These are phyloP conservation scores for Mesembryanthemum crystallinum DNA, from an alignment of 148 eudicot genomes.

Conservation along the genomic window DNA sequence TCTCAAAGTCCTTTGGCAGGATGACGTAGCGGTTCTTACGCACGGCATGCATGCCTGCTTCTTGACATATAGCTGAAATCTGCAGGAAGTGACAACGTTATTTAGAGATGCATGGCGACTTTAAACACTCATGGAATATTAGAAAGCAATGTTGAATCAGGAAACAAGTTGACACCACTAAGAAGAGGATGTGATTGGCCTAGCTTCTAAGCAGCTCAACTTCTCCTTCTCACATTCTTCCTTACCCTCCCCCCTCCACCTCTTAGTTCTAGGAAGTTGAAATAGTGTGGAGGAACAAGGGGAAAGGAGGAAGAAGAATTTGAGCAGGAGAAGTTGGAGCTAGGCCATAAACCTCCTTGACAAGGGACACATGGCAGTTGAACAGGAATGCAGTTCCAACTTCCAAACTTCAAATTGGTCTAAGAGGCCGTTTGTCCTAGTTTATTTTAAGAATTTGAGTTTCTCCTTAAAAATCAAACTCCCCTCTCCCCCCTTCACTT, in stretches of 20 bases:
- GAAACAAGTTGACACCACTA: neutral
- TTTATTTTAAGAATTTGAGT: too few relatives aligned
- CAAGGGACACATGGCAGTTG: neutral
- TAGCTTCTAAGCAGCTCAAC: too few relatives aligned
- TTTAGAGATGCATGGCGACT: neutral
- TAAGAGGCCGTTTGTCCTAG: neutral
- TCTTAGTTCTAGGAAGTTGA: too few relatives aligned
- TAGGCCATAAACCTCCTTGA: too few relatives aligned
- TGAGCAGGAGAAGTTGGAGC: too few relatives aligned
- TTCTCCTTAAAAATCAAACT: too few relatives aligned
- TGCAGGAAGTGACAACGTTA: slow-evolving; percentile 21
- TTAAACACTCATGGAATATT: neutral
- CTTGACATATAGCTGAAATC: slow-evolving; percentile 80
- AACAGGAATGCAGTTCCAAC: neutral
- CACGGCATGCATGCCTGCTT: slow-evolving; percentile 84
- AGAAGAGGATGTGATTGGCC: too few relatives aligned
- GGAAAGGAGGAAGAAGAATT: too few relatives aligned
- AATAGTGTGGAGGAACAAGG: too few relatives aligned
- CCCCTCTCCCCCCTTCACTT: too few relatives aligned
- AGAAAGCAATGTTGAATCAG: neutral
- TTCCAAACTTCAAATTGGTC: neutral
- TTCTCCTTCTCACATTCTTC: too few relatives aligned
- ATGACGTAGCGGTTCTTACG: slow-evolving; percentile 85
- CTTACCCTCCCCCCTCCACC: too few relatives aligned
- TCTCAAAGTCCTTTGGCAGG: slow-evolving; percentile 85